These are phyloP conservation scores for Colletotrichum cordylinicola DNA, from an alignment of 2,329 filamentous ascomycete genomes.

Conservation along the genomic window DNA sequence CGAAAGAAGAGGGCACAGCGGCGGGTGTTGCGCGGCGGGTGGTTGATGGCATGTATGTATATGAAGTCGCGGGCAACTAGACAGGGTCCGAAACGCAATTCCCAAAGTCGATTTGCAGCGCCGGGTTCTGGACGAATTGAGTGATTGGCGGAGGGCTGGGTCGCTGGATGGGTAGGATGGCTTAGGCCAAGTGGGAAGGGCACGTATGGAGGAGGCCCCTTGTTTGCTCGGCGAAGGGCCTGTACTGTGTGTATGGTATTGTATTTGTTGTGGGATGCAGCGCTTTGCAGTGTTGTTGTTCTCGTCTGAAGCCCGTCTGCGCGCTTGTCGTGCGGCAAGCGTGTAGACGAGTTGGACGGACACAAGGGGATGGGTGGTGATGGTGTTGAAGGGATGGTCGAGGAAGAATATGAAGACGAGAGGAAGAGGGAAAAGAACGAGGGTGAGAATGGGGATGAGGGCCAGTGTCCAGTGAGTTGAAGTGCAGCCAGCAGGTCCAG, in stretches of 20 bases:
- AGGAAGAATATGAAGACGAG: background rate
- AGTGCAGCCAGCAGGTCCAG: background rate
- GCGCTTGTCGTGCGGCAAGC: background rate
- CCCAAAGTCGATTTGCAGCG: slow-evolving; percentile 1
- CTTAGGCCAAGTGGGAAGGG: background rate
- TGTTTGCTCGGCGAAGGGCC: background rate
- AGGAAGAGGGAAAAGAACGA: background rate
- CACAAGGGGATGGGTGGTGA: background rate
- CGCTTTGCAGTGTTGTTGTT: background rate
- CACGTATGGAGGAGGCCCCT: background rate
- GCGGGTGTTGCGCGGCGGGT: background rate
- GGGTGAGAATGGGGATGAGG: background rate
- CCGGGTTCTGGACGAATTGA: background rate
- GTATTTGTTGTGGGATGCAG: background rate
- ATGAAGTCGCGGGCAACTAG: slow-evolving; percentile 1
- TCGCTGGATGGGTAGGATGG: background rate
- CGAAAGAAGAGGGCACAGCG: background rate
- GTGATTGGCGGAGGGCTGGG: background rate
- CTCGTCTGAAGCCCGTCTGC: background rate
- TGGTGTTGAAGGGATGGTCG: background rate
- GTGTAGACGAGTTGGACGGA: background rate
- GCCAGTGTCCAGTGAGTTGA: background rate
- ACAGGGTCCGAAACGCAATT: slow-evolving; percentile 2
- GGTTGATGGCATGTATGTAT: slow-evolving; percentile 9
- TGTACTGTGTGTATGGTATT: background rate